These are phyloP conservation scores for Botrytis elliptica DNA, from an alignment of 2,329 filamentous ascomycete species.

Conservation along the genomic window DNA sequence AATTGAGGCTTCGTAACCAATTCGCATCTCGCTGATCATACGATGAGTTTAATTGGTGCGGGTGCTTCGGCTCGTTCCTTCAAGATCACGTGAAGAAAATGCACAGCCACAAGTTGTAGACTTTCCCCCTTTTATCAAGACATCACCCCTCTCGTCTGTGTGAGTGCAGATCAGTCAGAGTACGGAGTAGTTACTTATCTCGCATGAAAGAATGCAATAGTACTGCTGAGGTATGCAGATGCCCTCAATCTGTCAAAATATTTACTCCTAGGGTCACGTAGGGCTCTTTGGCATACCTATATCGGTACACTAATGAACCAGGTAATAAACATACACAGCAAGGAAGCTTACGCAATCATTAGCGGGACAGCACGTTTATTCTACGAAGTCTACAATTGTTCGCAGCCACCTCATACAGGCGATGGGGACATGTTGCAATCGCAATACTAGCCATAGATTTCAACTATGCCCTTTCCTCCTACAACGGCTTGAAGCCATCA, in stretches of 20 bases:
- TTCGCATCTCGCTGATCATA: conserved; percentile 13
- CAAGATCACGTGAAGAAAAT: background rate
- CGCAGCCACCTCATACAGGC: background rate
- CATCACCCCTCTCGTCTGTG: background rate
- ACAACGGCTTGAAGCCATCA: background rate
- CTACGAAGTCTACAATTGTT: background rate
- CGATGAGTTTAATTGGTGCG: conserved; percentile 12
- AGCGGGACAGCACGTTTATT: background rate
- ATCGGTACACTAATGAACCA: background rate
- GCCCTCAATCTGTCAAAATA: background rate
- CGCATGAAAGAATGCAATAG: background rate
- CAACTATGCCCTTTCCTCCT: background rate
- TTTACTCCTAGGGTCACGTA: background rate
- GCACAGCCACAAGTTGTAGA: conserved; percentile 5
- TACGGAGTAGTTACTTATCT: background rate
- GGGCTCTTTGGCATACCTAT: background rate
- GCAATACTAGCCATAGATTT: background rate
- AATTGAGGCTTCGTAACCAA: conserved; percentile 21
- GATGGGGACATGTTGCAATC: background rate
- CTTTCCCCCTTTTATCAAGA: background rate
- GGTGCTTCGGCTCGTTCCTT: background rate
- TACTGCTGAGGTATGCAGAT: background rate
- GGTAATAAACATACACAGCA: background rate
- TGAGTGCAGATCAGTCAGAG: background rate
- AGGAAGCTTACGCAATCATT: background rate